Evolutionary conservation across 1,284 basidiomycete genomes (phyloP), one percentile per base, ranked within the genome.

Genomic region (Fomitopsis pinicola): DNA sequence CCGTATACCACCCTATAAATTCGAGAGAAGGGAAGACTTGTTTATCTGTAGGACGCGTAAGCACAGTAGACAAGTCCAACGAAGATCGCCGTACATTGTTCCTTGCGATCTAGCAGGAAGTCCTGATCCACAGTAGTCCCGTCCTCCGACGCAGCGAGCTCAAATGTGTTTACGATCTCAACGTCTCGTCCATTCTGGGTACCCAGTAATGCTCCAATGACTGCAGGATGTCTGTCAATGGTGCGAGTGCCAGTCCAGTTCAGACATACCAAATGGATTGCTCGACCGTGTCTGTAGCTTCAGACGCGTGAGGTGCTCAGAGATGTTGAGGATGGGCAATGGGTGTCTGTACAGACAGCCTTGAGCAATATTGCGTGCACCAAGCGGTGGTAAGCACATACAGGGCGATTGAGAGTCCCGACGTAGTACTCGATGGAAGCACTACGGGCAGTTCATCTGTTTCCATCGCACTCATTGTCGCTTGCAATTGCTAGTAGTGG

Each of bases 21-120:
- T 97, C 95, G 53, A 98, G 83, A 0, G 95, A 94, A 3, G 97
- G 97, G 74, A 99, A 99, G 15, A 98, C 95, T 76, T 98, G 95
- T 73, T 97, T 97, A 82, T 97, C 96, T 98, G 71, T 40, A 48
- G 46, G 48, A 12, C 42, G 55, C 48, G 26, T 44, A 2, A 50
- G 55, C 38, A 26, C 7, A 17, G 15, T 8, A 12, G 46, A 42
- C 38, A 9, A 19, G n/a, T 7, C 42, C 6, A 15, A 48, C 2
- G 6, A 36, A 4, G 1, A 7, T 15, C 1, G 28, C 71, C 91
- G 65, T 66, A 97, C 96, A 99, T 76, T 97, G 95, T 63, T 96
- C 94, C 66, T 87, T 85, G 66, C 97, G 82, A 50, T 88, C 88
- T 9, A 87, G 82, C 17, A 98, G 78, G 73, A 97, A 98, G 5